A percentile compares a stretch with the other conserved stretches of the same genome.
Evolutionary conservation across 768 basidiomycete genomes (phyloP).

Genomic region (Mycena olivaceomarginata): DNA sequence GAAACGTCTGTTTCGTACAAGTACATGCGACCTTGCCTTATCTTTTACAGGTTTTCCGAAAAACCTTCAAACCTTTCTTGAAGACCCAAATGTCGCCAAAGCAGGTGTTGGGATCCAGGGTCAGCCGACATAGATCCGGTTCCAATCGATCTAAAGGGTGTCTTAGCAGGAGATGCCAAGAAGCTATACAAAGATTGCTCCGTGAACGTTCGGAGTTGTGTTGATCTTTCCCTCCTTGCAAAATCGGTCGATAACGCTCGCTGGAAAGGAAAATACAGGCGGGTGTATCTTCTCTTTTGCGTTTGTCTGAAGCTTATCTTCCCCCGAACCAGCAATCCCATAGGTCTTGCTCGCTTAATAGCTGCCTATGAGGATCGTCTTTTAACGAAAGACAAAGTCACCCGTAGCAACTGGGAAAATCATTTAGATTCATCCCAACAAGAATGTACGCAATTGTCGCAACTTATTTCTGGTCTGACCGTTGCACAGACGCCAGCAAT

Average conservation of each 20-base stretch:
- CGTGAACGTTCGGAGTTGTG: constrained; percentile 69
- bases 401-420: constrained; percentile 83
- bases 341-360: constrained; percentile 81
- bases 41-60: constrained; percentile 68
- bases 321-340: constrained; percentile 53
- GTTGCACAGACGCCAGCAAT: constrained; percentile 43
- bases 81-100: constrained; percentile 74
- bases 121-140: constrained; percentile 52
- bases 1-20: constrained; percentile 56
- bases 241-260: constrained; percentile 80
- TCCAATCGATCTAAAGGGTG: neutral
- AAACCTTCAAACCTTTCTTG: constrained; percentile 71
- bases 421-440: constrained; percentile 66
- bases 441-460: constrained; percentile 71
- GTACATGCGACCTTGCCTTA: neutral
- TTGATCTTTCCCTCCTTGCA: constrained; percentile 84
- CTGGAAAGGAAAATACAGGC: constrained; percentile 82
- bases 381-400: constrained; percentile 76
- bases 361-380: constrained; percentile 73
- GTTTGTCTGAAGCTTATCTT: neutral
- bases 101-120: constrained; percentile 86
- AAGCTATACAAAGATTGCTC: constrained; percentile 76
- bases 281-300: neutral
- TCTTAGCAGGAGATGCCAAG: constrained; percentile 74
- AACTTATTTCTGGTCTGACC: constrained; percentile 30